phyloP scores from a whole-genome alignment of 2,329 filamentous ascomycete species.

The Xylariaceae sp. region DNA sequence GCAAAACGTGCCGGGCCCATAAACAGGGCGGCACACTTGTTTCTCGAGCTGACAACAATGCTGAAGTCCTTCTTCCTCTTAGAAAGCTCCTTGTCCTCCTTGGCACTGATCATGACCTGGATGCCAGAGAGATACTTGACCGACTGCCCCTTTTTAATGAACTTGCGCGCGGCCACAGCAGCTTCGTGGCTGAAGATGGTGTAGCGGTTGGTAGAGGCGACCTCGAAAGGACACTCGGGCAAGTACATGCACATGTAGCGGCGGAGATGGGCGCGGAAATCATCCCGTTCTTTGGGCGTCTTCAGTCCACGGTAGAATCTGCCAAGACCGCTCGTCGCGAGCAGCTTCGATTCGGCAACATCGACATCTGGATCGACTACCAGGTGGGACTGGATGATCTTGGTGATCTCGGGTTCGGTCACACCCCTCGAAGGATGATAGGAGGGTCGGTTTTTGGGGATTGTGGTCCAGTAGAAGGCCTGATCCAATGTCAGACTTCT shows the following conservation, averaged over 20 bases:
- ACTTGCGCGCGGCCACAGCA: conserved; percentile 70
- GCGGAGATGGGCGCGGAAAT: conserved; percentile 77
- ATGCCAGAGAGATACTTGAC: conserved; percentile 90
- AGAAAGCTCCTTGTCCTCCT: conserved; percentile 80
- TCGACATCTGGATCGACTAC: conserved; percentile 66
- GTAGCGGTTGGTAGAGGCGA: conserved; percentile 86
- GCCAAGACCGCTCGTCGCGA: conserved; percentile 65
- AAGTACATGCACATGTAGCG: conserved; percentile 91
- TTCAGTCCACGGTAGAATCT: conserved; percentile 62
- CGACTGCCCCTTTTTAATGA: conserved; percentile 72
- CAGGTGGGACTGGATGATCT: conserved; percentile 57
- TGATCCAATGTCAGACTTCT: conserved; percentile 31
- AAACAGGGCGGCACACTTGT: conserved; percentile 85
- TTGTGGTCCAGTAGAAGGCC: conserved; percentile 94
- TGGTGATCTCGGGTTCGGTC: conserved; percentile 53
- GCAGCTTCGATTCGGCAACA: conserved; percentile 63
- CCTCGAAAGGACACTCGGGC: conserved; percentile 90
- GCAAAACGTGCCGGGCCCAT: conserved; percentile 93
- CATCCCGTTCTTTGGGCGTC: conserved; percentile 72
- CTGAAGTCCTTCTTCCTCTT: conserved; percentile 87
- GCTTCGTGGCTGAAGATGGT: conserved; percentile 88
- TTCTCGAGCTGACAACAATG: conserved; percentile 87
- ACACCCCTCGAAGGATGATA: conserved; percentile 81
- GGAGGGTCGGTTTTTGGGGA: conserved; percentile 85
- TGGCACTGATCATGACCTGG: conserved; percentile 83